Percentiles rank a stretch among this genome's conserved stretches.
phyloP scores from a whole-genome alignment of 768 basidiomycete genomes.

The Tricholoma furcatifolium region DNA sequence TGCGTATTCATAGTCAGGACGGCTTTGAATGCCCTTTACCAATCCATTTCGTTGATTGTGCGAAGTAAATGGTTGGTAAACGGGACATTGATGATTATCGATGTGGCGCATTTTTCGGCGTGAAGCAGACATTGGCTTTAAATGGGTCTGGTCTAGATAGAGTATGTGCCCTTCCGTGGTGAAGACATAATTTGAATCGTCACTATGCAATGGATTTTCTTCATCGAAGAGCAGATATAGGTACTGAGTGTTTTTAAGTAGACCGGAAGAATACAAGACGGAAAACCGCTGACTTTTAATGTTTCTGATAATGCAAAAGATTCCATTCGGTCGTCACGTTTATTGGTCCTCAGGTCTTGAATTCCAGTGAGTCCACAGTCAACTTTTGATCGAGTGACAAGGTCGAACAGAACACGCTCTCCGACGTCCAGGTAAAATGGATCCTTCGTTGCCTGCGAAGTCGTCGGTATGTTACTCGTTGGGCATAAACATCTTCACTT shows the following conservation, averaged over 20 bases:
- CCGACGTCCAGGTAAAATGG: conserved; percentile 91
- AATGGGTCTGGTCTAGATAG: conserved; percentile 52
- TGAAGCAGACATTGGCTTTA: conserved; percentile 56
- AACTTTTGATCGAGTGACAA: conserved; percentile 73
- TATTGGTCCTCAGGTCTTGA: conserved; percentile 71
- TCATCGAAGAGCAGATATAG: conserved; percentile 92
- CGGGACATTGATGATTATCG: conserved; percentile 73
- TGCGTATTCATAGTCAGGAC: conserved; percentile 80
- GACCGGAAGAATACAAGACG: not conserved
- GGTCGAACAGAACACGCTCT: conserved; percentile 77
- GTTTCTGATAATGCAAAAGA: conserved; percentile 94
- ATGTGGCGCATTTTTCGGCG: conserved; percentile 61
- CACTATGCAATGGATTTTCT: conserved; percentile 66
- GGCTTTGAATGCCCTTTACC: conserved; percentile 64
- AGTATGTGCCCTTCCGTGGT: conserved; percentile 96
- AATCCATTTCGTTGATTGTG: conserved; percentile 44
- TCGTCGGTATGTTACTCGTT: not conserved
- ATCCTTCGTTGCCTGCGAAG: conserved; percentile 81
- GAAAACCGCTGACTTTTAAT: conserved; percentile 61
- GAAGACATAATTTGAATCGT: conserved; percentile 87
- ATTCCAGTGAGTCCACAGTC: conserved; percentile 86
- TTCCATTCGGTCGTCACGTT: conserved; percentile 94
- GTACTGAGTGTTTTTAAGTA: conserved; percentile 52
- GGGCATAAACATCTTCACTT: conserved; percentile 21
- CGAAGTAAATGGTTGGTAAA: conserved; percentile 49